Evolutionary conservation across 805 yeast genomes (phyloP).

Genomic region (Lipomyces lipofer): DNA sequence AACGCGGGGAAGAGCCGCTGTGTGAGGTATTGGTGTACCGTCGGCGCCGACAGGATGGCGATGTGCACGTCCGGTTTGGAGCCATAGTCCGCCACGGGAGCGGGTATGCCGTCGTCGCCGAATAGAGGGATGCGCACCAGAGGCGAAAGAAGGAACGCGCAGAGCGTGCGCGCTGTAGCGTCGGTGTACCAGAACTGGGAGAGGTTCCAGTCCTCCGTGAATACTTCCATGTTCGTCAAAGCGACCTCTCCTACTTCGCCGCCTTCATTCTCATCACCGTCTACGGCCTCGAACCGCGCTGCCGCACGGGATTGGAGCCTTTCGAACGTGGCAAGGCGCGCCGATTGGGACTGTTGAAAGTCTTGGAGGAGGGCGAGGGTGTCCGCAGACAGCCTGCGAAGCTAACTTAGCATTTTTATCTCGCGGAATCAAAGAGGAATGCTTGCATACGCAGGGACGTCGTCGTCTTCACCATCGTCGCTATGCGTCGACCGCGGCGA

Average conservation of each 20-base stretch:
- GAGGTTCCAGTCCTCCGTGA: constrained; percentile 90
- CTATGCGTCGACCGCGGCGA: not conserved
- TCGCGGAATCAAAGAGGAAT: not conserved
- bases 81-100: constrained; percentile 5
- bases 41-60: constrained; percentile 84
- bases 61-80: constrained; percentile 41
- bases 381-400: constrained; percentile 45
- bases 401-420: not conserved
- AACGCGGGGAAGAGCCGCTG: constrained; percentile 16
- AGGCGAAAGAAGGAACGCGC: constrained; percentile 18
- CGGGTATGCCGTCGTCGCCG: not conserved
- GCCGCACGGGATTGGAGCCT: constrained; percentile 59
- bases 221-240: constrained; percentile 55
- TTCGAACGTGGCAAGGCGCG: constrained; percentile 57
- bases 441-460: constrained; percentile 18
- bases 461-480: constrained; percentile 4
- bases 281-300: constrained; percentile 60
- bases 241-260: constrained; percentile 87
- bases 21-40: constrained; percentile 55
- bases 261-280: constrained; percentile 83
- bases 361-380: constrained; percentile 59
- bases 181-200: constrained; percentile 89
- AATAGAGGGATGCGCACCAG: constrained; percentile 13
- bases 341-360: constrained; percentile 64
- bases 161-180: constrained; percentile 61